phyloP scores from a whole-genome alignment of 2,329 filamentous ascomycete genomes.

The Fusarium drepaniforme region DNA sequence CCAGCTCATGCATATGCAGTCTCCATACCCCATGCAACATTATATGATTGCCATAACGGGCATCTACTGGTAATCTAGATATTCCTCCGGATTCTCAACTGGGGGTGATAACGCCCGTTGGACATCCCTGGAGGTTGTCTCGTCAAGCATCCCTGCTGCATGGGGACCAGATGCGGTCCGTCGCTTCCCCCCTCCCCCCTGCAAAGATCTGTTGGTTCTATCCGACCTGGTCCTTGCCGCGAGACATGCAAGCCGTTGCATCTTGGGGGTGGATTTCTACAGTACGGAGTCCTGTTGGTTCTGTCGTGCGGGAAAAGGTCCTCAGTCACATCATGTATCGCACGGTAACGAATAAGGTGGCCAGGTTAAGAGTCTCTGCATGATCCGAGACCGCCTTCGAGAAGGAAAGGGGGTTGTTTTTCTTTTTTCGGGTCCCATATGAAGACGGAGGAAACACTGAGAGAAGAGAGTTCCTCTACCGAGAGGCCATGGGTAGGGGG shows the following conservation, averaged over 20 bases:
- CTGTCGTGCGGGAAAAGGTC: background rate
- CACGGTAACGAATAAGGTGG: constrained; percentile 1
- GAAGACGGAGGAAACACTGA: background rate
- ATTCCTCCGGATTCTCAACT: constrained; percentile 1
- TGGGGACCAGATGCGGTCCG: background rate
- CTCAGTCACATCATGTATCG: constrained; percentile 3
- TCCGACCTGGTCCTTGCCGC: constrained; percentile 4
- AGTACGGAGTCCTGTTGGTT: background rate
- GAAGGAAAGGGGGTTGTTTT: background rate
- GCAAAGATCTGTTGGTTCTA: constrained; percentile 8
- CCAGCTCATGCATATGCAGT: background rate
- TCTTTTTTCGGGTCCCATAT: background rate
- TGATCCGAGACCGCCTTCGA: constrained; percentile 1
- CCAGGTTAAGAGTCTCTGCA: background rate
- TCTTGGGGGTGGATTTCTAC: background rate
- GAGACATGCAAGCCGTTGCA: background rate
- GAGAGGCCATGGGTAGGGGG: background rate
- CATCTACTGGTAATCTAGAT: constrained; percentile 15
- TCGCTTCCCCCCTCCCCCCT: background rate
- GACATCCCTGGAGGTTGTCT: background rate
- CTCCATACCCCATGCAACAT: constrained; percentile 10
- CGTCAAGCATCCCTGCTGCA: background rate
- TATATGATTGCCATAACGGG: background rate
- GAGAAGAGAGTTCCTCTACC: background rate
- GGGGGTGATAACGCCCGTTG: background rate